phyloP scores from a whole-genome alignment of 345 rosid genomes.

The Iberis pinnata region DNA sequence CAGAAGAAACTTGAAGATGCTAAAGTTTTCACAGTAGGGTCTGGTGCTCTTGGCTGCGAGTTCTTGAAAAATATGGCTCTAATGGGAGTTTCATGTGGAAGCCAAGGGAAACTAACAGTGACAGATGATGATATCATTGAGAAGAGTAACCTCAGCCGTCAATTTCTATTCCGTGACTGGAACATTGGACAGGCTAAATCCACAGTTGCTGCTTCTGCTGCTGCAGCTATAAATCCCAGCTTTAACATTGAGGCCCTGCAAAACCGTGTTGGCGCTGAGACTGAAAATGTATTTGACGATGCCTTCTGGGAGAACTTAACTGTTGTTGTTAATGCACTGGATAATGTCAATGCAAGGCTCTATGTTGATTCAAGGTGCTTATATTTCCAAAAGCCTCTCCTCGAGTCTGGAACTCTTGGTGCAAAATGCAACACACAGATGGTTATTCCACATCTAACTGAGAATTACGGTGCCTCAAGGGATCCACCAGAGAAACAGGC shows the following conservation, averaged over 20 bases:
- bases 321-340: conserved; percentile 80
- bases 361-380: conserved; percentile 96
- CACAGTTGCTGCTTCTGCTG: conserved; percentile 96
- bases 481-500: conserved; percentile 99
- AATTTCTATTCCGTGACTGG: conserved; percentile 98
- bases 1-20: conserved; percentile 96
- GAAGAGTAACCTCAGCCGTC: conserved; percentile 98
- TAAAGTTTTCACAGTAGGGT: conserved; percentile 69
- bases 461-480: conserved; percentile 97
- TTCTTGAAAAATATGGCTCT: conserved; percentile 87
- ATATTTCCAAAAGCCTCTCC: conserved; percentile 98
- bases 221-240: conserved; percentile 58
- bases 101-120: conserved; percentile 69
- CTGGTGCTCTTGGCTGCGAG: conserved; percentile 99
- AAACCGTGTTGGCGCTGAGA: conserved; percentile 88
- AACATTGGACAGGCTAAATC: conserved; percentile 99
- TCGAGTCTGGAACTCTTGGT: conserved; percentile 98
- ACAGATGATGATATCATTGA: conserved; percentile 99
- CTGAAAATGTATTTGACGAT: conserved; percentile 88
- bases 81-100: conserved; percentile 93
- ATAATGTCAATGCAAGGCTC: conserved; percentile 93
- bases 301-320: conserved; percentile 85
- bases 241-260: conserved; percentile 83
- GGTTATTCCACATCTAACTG: conserved; percentile 96
- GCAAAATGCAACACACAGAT: conserved; percentile 97